These are phyloP conservation scores for Aspergillus spinulosporus DNA, from an alignment of 2,329 filamentous ascomycete species.

Conservation along the genomic window DNA sequence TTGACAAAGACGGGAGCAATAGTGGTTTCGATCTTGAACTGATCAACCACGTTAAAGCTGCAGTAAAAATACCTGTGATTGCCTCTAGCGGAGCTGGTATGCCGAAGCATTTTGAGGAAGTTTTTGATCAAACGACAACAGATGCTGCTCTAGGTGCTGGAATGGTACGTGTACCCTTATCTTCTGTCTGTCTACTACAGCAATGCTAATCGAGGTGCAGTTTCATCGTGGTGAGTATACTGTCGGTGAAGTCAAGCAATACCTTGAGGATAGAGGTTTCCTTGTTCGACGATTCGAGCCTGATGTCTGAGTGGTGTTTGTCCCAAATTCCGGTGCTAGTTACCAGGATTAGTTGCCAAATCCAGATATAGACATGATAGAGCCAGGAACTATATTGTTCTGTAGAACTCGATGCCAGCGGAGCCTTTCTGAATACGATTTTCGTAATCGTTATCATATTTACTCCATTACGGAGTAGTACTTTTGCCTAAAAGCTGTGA, in stretches of 20 bases:
- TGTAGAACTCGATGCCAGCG: no score
- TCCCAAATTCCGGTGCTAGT: no score
- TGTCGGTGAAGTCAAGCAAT: conserved; percentile 88
- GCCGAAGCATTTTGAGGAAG: conserved; percentile 84
- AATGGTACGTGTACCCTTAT: conserved; percentile 60
- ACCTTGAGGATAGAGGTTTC: conserved; percentile 69
- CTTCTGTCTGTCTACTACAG: not conserved
- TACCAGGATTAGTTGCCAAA: no score
- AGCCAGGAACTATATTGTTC: no score
- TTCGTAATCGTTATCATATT: no score
- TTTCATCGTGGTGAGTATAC: conserved; percentile 96
- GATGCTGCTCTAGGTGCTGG: conserved; percentile 94
- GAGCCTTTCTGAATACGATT: no score
- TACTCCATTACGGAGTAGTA: no score
- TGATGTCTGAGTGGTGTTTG: conserved; percentile 9
- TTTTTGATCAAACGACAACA: conserved; percentile 80
- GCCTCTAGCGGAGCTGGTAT: conserved; percentile 89
- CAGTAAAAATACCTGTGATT: conserved; percentile 89
- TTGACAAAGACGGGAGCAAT: conserved; percentile 94
- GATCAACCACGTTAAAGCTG: conserved; percentile 81
- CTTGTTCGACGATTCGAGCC: conserved; percentile 76
- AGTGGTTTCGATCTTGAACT: conserved; percentile 93
- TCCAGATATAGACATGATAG: no score
- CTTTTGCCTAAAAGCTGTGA: no score
- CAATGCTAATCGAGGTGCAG: conserved; percentile 36